phyloP scores from a whole-genome alignment of 2,329 filamentous ascomycete species.

The Didymella glomerata region DNA sequence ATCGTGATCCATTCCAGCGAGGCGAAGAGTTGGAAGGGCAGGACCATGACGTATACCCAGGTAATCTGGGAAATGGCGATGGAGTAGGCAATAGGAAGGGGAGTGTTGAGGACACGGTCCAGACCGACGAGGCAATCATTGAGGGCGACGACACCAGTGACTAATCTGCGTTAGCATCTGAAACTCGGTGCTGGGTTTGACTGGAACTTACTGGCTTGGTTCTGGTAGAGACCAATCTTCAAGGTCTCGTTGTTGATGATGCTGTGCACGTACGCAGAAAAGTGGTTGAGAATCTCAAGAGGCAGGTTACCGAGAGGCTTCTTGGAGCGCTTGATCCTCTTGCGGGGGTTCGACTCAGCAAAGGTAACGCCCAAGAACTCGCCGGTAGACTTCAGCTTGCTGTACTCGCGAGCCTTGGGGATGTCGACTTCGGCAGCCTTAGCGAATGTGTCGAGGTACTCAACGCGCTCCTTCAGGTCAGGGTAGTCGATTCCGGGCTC shows the following conservation, averaged over 20 bases:
- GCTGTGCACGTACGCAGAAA: conserved; percentile 72
- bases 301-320: conserved; percentile 83
- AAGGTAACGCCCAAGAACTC: conserved; percentile 80
- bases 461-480: conserved; percentile 74
- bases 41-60: conserved; percentile 80
- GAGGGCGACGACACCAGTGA: conserved; percentile 68
- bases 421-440: conserved; percentile 61
- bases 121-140: conserved; percentile 77
- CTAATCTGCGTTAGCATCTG: conserved; percentile 34
- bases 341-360: conserved; percentile 79
- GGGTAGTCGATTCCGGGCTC: conserved; percentile 81
- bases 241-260: conserved; percentile 66
- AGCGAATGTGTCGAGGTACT: conserved; percentile 79
- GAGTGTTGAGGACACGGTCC: conserved; percentile 82
- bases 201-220: conserved; percentile 55
- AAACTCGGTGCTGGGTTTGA: neutral
- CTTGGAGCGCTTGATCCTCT: conserved; percentile 75
- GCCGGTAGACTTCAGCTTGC: conserved; percentile 67
- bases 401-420: conserved; percentile 39
- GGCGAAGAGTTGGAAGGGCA: conserved; percentile 80
- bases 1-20: conserved; percentile 77
- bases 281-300: conserved; percentile 78
- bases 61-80: conserved; percentile 88
- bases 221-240: conserved; percentile 66
- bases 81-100: conserved; percentile 81